Evolutionary conservation across 495 filamentous ascomycete genomes (phyloP), one percentile per base, ranked within the genome.

Genomic region (Bombardia bombarda): DNA sequence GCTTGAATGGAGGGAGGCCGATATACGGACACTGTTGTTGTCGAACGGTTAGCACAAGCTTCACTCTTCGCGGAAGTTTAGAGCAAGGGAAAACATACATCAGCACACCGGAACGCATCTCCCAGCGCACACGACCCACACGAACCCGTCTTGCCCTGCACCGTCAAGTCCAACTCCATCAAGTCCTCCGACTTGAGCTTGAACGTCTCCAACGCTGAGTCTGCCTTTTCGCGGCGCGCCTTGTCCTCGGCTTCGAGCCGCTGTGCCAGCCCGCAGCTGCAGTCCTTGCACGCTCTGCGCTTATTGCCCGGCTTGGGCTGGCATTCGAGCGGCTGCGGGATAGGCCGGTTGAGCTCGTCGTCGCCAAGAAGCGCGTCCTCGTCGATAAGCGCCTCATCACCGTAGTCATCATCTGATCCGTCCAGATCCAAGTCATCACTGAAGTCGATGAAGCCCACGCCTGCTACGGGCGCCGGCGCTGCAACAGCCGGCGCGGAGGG

Each of bases 261-360:
- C 50, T 84, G 73, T 3, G 84, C 83, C 3, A 98, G 74, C 30
- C 93, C 92, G 56, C 92, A 98, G 4, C 87, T 93, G 69, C 92
- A 98, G 68, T 98, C 92, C 66, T 97, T 97, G 71, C 92, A 98
- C 43, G 92, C 89, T 41, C 88, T 78, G 46, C 90, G 80, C 51
- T 89, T 82, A 68, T 92, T 90, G 43, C 86, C 86, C 22, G 79
- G 68, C 66, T 84, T 80, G 26, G 90, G 90, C 32, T 74, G 72
- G 56, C 90, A 97, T 64, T 93, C 85, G 16, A 80, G 74, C 38
- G 90, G 87, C 48, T 83, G 80, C 42, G 80, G 71, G 24, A 90
- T 72, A 7, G 83, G 82, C 51, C 76, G 67, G 32, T 74, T 77
- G 49, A 89, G 61, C 56, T 96, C 87, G 32, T 88, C 87, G 40